Evolutionary conservation across 1,284 basidiomycete species (phyloP), one percentile per base, ranked within the genome.

Genomic region (Cryptococcus sp.): DNA sequence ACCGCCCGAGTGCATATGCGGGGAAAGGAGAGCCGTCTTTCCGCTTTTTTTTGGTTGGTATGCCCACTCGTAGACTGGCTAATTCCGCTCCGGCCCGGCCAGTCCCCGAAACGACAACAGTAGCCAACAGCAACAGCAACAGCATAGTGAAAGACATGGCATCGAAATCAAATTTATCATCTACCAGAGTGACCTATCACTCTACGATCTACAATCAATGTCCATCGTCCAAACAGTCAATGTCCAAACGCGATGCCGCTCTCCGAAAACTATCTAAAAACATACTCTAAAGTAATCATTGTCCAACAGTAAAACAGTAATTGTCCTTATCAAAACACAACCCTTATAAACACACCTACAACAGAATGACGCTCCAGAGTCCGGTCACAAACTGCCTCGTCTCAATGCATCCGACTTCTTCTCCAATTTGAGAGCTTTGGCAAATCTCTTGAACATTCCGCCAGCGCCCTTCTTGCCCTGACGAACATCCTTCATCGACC

Each of bases 391-490:
- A 47, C 62, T 64, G 38, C 54, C 59, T 27, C 66, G 54, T 44
- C 61, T 50, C 16, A 52, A 49, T 16, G 17, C 52, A 6, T 62
- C 56, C 35, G 19, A 42, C 62, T 66, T 69, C 61, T 70, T 72
- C 51, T 70, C 65, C 57, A 68, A 53, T 44, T 60, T 60, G 16
- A 71, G 45, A 20, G 57, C 68, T 44, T 66, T 68, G 3, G 60
- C 53, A 31, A 72, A 54, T 10, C 68, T 54, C 50, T 66, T 70
- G 58, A 72, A 69, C 59, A 72, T 46, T 3, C 68, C 70, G 13
- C 61, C 62, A 2, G 60, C 64, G 5, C 57, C 58, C 51, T 64
- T 64, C 54, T 61, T 62, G 19, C 42, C 44, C 44, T 56, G 60
- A 27, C 47, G 51, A 38, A 56, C 60, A 3, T 51, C 40, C 42